Evolutionary conservation across 768 basidiomycete species (phyloP).

Genomic region (Solioccasus polychromus): DNA sequence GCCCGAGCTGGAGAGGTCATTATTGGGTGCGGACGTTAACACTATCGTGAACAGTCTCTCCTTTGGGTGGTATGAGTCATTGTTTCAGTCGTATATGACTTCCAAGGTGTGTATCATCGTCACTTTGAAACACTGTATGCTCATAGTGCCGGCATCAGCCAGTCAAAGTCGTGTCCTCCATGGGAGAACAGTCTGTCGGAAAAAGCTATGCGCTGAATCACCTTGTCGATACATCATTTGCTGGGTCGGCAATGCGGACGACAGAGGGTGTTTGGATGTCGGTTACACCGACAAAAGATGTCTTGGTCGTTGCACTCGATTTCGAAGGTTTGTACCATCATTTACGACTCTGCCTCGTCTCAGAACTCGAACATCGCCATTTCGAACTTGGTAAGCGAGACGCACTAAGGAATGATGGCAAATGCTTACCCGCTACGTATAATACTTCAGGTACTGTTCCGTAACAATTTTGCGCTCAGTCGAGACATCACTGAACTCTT

Average conservation of each 20-base stretch:
- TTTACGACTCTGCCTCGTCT: too few species aligned
- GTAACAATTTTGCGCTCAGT: too few species aligned
- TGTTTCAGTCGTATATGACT: conserved; percentile 62
- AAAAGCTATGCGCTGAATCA: conserved; percentile 57
- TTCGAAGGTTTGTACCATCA: conserved; percentile 61
- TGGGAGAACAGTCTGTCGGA: conserved; percentile 68
- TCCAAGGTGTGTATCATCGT: conserved; percentile 38
- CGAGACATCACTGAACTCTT: too few species aligned
- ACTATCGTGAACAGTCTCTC: conserved; percentile 53
- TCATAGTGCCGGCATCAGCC: conserved; percentile 36
- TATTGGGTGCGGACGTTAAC: conserved; percentile 58
- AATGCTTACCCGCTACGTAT: too few species aligned
- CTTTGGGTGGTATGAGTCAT: conserved; percentile 64
- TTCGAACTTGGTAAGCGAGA: too few species aligned
- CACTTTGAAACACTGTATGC: fast-evolving
- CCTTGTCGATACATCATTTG: conserved; percentile 54
- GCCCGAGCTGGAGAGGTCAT: conserved; percentile 45
- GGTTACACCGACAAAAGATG: conserved; percentile 55
- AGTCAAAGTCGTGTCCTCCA: conserved; percentile 63
- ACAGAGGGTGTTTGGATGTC: conserved; percentile 68
- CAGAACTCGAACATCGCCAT: too few species aligned
- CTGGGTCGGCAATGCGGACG: conserved; percentile 56
- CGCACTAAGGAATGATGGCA: too few species aligned
- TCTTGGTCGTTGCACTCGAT: conserved; percentile 56
- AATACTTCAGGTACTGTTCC: too few species aligned